phyloP scores from a whole-genome alignment of 306 rosid genomes.

The Potentilla sterilis region DNA sequence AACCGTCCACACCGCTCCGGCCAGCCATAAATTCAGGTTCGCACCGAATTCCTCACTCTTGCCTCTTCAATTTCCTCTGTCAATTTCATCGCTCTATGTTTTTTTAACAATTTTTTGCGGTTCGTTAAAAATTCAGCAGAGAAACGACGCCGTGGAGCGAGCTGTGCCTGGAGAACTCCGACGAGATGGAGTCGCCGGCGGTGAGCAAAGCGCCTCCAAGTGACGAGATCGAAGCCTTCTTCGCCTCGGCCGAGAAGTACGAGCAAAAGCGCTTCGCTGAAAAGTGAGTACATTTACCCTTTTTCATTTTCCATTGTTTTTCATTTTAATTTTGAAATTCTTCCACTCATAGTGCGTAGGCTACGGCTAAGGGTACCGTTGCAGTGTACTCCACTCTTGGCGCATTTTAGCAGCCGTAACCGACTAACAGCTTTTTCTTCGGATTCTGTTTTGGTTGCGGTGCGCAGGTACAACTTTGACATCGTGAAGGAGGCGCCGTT shows the following conservation, averaged over 20 bases:
- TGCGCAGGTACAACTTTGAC: slow-evolving; percentile 90
- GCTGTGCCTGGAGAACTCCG: slow-evolving; percentile 41
- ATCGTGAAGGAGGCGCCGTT: slow-evolving; percentile 73
- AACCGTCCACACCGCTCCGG: slow-evolving; percentile 42
- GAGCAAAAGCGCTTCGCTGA: slow-evolving; percentile 69
- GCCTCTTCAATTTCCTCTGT: slow-evolving; percentile 18
- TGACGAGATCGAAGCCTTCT: slow-evolving; percentile 79
- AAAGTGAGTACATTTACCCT: slow-evolving; percentile 48
- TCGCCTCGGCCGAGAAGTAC: slow-evolving; percentile 66
- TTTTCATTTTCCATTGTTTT: background rate
- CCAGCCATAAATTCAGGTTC: slow-evolving; percentile 51
- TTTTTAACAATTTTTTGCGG: background rate
- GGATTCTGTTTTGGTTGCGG: background rate
- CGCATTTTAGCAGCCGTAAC: slow-evolving; percentile 55
- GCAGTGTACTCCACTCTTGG: slow-evolving; percentile 17
- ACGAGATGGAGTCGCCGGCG: slow-evolving; percentile 26
- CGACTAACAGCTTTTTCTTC: slow-evolving; percentile 46
- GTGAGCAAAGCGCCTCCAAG: slow-evolving; percentile 37
- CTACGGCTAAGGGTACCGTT: slow-evolving; percentile 22
- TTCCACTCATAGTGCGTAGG: slow-evolving; percentile 29
- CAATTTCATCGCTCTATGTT: background rate
- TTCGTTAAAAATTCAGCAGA: slow-evolving; percentile 25
- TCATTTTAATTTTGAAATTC: background rate
- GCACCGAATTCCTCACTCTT: background rate
- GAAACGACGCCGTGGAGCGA: slow-evolving; percentile 43